These are phyloP conservation scores for Spencermartinsiella ligniputridi DNA, from an alignment of 1,139 yeast genomes.

Conservation along the genomic window DNA sequence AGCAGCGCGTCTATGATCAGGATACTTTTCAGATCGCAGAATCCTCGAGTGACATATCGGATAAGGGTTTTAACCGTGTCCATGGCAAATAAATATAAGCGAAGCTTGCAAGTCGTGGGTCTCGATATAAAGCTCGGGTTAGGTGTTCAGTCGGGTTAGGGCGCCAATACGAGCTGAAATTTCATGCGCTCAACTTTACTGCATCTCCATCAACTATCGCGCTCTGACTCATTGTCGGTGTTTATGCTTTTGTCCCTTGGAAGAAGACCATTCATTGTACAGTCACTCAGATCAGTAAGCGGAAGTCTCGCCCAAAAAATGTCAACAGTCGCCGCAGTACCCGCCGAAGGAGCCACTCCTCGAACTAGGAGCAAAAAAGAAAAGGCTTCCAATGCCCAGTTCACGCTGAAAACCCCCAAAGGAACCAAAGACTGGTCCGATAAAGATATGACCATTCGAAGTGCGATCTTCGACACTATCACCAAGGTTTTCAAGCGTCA, in stretches of 20 bases:
- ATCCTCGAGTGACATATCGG: conserved; percentile 74
- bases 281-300: background rate
- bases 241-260: background rate
- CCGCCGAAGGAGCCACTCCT: no score
- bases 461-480: conserved; percentile 72
- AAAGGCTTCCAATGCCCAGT: conserved; percentile 35
- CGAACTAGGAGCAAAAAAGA: conserved; percentile 8
- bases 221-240: background rate
- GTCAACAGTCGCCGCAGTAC: no score
- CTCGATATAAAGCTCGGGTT: no score
- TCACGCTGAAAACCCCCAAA: conserved; percentile 86
- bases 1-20: conserved; percentile 85
- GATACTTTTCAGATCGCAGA: conserved; percentile 80
- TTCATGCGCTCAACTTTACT: no score
- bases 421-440: conserved; percentile 98
- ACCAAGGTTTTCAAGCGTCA: conserved; percentile 80
- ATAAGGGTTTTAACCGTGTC: conserved; percentile 37
- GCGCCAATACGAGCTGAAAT: no score
- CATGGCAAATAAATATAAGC: no score
- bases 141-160: no score
- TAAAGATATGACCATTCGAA: conserved; percentile 92
- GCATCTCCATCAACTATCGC: no score
- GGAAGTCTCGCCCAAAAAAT: no score
- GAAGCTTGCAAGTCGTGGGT: no score
- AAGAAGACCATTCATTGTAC: background rate